Conservation (phyloP, 345 rosid species). For the Eucalyptus polyanthemos region DNA sequence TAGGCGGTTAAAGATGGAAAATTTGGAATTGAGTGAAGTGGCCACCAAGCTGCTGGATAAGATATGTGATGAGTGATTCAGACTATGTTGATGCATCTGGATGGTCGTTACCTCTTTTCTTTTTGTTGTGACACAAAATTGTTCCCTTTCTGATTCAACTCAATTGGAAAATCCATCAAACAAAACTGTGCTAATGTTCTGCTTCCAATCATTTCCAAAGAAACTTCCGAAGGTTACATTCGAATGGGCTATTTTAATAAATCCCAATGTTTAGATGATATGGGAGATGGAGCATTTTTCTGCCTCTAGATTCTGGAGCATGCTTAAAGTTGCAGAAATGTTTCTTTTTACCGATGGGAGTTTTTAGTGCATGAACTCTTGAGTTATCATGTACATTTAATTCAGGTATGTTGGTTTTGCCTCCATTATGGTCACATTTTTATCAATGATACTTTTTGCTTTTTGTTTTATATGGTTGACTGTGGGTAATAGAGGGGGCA, state of each 20-base stretch:
- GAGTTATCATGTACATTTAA: background rate
- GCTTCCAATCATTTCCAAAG: background rate
- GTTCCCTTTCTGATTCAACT: background rate
- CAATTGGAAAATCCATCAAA: background rate
- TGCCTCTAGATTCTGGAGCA: background rate
- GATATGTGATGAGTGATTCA: conserved; percentile 48
- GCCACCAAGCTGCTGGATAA: conserved; percentile 55
- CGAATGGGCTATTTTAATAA: background rate
- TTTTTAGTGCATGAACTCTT: background rate
- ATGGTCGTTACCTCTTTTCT: background rate
- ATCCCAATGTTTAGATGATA: background rate
- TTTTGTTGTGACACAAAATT: background rate
- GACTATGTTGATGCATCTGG: background rate
- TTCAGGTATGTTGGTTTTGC: background rate
- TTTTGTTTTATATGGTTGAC: background rate
- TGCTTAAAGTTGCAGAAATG: background rate
- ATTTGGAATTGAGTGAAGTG: conserved; percentile 43
- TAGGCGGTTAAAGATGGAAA: conserved; percentile 73
- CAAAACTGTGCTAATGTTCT: background rate
- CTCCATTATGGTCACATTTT: background rate
- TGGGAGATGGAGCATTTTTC: background rate
- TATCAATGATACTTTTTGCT: background rate
- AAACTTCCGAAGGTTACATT: background rate
- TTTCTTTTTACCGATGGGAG: background rate
- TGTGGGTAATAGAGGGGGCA: background rate